A percentile compares a stretch with the other conserved stretches of the same genome.
Conservation (phyloP, 768 basidiomycete species). For the Kwoniella mangroviensis region DNA sequence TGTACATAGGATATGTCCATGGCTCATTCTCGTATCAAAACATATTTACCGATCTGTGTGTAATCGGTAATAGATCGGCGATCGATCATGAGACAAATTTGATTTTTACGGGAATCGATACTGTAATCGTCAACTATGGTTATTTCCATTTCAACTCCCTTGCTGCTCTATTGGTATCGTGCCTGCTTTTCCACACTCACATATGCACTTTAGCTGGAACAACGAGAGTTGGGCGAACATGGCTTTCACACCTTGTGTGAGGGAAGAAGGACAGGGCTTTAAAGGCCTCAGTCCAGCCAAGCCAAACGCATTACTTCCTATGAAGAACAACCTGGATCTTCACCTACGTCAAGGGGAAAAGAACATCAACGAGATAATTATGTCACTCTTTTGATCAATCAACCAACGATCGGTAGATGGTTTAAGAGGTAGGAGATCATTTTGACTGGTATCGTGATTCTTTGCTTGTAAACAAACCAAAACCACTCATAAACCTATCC, state of each 20-base stretch:
- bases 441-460: not conserved
- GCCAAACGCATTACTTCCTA: too few species aligned
- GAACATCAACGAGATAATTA: not conserved
- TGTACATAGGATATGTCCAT: not conserved
- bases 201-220: not conserved
- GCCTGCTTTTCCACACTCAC: not conserved
- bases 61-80: slow-evolving; percentile 11
- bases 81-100: slow-evolving; percentile 15
- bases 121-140: not conserved
- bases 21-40: not conserved
- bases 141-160: not conserved
- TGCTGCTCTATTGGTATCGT: not conserved
- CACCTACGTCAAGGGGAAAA: not conserved
- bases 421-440: not conserved
- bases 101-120: not conserved
- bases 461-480: not conserved
- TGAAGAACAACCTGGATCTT: not conserved
- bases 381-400: not conserved
- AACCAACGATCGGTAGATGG: not conserved
- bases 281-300: too few species aligned
- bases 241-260: not conserved
- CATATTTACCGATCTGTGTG: slow-evolving; percentile 4
- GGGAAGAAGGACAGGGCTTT: too few species aligned
- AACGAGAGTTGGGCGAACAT: not conserved
- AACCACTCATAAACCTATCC: not conserved